Evolutionary conservation across 805 yeast genomes (phyloP), one percentile per base, ranked within the genome.

Genomic region (Wickerhamomyces alni): DNA sequence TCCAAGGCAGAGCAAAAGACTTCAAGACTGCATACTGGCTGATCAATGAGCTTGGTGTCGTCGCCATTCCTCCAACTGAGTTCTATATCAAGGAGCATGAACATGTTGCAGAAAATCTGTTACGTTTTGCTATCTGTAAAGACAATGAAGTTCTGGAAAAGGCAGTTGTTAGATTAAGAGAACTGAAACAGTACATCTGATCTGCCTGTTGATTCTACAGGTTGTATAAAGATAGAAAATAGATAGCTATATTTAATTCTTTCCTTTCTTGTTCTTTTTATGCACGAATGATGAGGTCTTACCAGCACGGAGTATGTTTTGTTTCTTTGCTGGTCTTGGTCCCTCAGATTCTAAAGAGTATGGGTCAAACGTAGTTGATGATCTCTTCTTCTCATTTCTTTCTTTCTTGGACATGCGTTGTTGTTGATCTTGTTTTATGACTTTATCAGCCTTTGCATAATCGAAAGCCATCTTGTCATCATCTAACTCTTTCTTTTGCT

Each of bases 1-100:
- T 93, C 44, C 57, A 65, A 37, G 61, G 61, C 27, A 77, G 84
- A 46, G 91, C 95, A 13, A 79, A 79, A 47, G 99, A 93, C 65
- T 93, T 88, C 71, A 78, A 77, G 58, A 70, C 82, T 47, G 94
- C 96, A 1, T 87, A 86, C 64, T 93, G 98, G 97, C 70, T 93
- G 43, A 87, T 88, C 54, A 81, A 78, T 57, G 95, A 88, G 58
- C 61, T 91, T 42, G 99, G 99, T 10, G 94, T 93, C 30, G 98
- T 93, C 17, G 83, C 95, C 4, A 93, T 93, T 47, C 99, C 99
- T 10, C 98, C 98, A 22, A 83, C 96, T n/a, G 98, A 91, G 62
- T 93, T 93, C 56, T 78, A 86, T 54, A 73, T 80, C 33, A 74
- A 78, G 9, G 79, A 75, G 43, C 79, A 83, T 48, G 88, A 84